phyloP scores from a whole-genome alignment of 495 filamentous ascomycete species.

The Ramalina intermedia region DNA sequence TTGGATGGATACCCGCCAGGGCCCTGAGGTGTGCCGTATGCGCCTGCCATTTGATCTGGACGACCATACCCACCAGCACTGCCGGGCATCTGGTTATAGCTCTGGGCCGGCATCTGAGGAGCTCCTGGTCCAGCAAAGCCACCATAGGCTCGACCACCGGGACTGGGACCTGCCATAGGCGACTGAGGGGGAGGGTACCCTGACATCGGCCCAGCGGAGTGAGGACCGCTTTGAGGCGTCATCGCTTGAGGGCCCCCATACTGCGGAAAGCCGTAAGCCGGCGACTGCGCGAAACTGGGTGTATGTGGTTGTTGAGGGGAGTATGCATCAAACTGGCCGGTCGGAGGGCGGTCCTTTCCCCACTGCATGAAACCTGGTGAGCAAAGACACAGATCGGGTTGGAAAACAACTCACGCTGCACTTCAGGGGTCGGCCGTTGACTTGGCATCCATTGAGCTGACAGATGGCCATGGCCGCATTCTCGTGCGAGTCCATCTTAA shows the following conservation, averaged over 20 bases:
- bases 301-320: constrained; percentile 63
- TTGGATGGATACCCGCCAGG: constrained; percentile 27
- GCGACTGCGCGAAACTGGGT: constrained; percentile 45
- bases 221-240: constrained; percentile 48
- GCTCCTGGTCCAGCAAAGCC: constrained; percentile 40
- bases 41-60: constrained; percentile 55
- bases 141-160: constrained; percentile 45
- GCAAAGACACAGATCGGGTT: constrained; percentile 2
- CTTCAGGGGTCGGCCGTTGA: constrained; percentile 93
- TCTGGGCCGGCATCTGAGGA: constrained; percentile 43
- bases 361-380: constrained; percentile 44
- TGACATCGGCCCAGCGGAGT: constrained; percentile 12
- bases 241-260: constrained; percentile 64
- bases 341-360: constrained; percentile 96
- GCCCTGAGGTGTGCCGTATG: constrained; percentile 49
- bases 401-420: constrained; percentile 66
- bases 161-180: constrained; percentile 35
- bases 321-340: constrained; percentile 67
- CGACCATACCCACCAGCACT: constrained; percentile 70
- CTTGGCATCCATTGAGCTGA: constrained; percentile 90
- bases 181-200: constrained; percentile 18
- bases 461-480: constrained; percentile 98
- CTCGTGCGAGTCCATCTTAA: constrained; percentile 99
- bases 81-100: constrained; percentile 45
- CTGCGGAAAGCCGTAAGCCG: constrained; percentile 83